phyloP scores from a whole-genome alignment of 2,329 filamentous ascomycete genomes.

The Colletotrichum chlorophyti region DNA sequence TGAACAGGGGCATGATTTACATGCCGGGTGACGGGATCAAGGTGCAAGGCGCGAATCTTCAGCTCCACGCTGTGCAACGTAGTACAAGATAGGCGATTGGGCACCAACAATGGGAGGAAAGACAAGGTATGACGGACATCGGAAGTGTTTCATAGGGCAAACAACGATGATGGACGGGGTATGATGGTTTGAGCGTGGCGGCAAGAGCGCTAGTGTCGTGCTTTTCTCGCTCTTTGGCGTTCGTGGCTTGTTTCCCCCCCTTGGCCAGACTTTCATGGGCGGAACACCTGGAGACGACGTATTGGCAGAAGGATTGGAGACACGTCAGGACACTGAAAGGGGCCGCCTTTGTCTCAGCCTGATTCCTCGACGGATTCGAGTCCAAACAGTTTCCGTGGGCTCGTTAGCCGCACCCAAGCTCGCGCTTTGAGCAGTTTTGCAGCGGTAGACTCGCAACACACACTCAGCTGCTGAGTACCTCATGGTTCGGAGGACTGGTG shows the following conservation, averaged over 20 bases:
- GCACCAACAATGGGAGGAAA: no score
- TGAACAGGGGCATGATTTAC: constrained; percentile 4
- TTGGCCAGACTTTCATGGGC: constrained; percentile 14
- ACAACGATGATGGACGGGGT: no score
- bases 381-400: not conserved
- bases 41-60: no score
- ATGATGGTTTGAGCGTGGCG: not conserved
- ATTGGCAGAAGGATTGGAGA: no score
- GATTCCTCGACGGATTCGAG: constrained; percentile 13
- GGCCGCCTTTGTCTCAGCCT: constrained; percentile 10
- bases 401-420: constrained; percentile 4
- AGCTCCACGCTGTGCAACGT: no score
- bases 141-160: constrained; percentile 6
- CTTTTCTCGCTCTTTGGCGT: constrained; percentile 17
- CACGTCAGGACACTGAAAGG: no score
- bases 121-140: not conserved
- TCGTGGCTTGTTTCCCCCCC: constrained; percentile 5
- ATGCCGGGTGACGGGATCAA: not conserved
- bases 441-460: not conserved
- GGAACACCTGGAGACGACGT: constrained; percentile 6
- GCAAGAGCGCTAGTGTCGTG: constrained; percentile 3
- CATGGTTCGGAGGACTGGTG: constrained; percentile 3
- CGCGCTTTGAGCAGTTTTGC: constrained; percentile 4
- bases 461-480: not conserved
- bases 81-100: no score